phyloP scores from a whole-genome alignment of 257 asterid species.

The Salvia hispanica region DNA sequence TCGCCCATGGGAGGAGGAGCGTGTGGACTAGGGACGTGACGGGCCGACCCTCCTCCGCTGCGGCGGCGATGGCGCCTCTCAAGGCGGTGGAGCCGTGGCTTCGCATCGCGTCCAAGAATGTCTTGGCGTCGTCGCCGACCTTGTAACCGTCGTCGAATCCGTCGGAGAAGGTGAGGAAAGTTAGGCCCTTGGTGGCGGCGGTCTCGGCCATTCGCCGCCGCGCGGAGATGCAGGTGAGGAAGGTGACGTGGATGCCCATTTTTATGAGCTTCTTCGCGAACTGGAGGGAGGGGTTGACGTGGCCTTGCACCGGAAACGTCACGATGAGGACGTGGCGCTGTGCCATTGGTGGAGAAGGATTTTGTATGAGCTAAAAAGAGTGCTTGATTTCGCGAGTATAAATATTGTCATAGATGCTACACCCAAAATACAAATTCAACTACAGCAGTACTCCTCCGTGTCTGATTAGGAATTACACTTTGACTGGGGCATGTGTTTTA shows the following conservation, averaged over 20 bases:
- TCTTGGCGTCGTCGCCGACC: constrained; percentile 15
- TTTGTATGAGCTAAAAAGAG: no score
- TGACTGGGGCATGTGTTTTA: no score
- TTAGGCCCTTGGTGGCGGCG: constrained; percentile 33
- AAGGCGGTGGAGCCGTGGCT: constrained; percentile 40
- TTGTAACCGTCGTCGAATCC: constrained; percentile 42
- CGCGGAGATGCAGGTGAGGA: constrained; percentile 43
- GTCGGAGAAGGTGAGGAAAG: constrained; percentile 49
- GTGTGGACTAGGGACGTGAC: constrained; percentile 52
- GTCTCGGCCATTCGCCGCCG: constrained; percentile 38
- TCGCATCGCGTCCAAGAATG: constrained; percentile 32
- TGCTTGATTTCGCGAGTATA: no score
- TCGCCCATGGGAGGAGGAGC: constrained; percentile 58
- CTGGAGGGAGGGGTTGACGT: constrained; percentile 68
- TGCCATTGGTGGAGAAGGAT: constrained; percentile 22
- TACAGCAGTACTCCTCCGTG: no score
- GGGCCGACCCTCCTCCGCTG: constrained; percentile 44
- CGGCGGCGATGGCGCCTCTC: constrained; percentile 25
- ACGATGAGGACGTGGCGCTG: constrained; percentile 50
- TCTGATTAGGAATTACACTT: no score
- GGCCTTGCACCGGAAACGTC: constrained; percentile 63
- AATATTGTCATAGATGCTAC: no score
- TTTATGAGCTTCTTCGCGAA: constrained; percentile 44
- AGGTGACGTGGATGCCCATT: no score
- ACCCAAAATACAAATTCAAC: no score